Percentiles rank a stretch among this genome's conserved stretches.
These are phyloP conservation scores for Lignosus rhinocerotis DNA, from an alignment of 1,284 basidiomycete genomes.

Conservation along the genomic window DNA sequence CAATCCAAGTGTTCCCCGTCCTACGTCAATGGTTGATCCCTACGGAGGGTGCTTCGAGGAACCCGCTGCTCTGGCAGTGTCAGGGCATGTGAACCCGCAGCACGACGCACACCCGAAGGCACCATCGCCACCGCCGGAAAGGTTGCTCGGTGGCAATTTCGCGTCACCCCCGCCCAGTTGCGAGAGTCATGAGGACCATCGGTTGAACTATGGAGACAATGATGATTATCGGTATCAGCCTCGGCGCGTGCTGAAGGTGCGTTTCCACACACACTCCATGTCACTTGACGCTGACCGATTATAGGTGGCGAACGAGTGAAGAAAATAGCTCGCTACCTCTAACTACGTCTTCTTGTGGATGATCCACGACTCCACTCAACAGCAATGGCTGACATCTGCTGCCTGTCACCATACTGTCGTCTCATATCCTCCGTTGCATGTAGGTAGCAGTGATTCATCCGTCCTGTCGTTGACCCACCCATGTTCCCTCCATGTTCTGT, in stretches of 20 bases:
- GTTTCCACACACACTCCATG: slow-evolving; percentile 7
- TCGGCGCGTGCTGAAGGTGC: slow-evolving; percentile 46
- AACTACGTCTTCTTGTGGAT: slow-evolving; percentile 1
- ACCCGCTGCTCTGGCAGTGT: slow-evolving; percentile 3
- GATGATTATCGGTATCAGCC: slow-evolving; percentile 40
- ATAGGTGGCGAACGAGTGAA: slow-evolving; percentile 25
- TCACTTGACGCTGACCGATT: background rate
- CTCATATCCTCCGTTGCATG: background rate
- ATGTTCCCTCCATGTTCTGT: background rate
- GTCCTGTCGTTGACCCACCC: slow-evolving; percentile 22
- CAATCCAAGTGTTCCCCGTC: slow-evolving; percentile 17
- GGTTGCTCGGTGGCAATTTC: slow-evolving; percentile 26
- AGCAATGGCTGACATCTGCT: background rate
- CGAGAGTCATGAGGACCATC: slow-evolving; percentile 31
- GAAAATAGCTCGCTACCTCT: background rate
- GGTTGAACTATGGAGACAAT: slow-evolving; percentile 37
- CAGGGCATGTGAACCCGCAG: slow-evolving; percentile 11
- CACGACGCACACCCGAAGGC: slow-evolving; percentile 7
- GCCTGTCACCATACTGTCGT: background rate
- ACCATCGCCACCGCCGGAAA: slow-evolving; percentile 16
- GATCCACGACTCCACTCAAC: background rate
- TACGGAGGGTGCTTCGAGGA: slow-evolving; percentile 25
- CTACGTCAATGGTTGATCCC: slow-evolving; percentile 17
- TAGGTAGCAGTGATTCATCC: slow-evolving; percentile 2
- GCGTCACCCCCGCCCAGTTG: slow-evolving; percentile 30